These are phyloP conservation scores for Sporothrix phasma DNA, from an alignment of 2,329 filamentous ascomycete species.

Conservation along the genomic window DNA sequence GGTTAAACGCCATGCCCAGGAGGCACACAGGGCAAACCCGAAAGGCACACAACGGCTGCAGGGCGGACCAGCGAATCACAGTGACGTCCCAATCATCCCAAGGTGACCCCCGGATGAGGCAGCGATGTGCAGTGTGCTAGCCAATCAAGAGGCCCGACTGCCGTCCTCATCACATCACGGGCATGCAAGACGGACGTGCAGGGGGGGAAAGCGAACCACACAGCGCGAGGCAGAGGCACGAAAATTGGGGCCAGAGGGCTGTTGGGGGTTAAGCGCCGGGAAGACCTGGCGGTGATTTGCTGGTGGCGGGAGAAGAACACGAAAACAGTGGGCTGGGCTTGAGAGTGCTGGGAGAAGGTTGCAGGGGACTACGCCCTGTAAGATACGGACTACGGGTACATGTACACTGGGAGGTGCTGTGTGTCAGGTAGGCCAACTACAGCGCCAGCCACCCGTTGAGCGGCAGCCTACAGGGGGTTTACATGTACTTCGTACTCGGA, in stretches of 20 bases:
- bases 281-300: slow-evolving; percentile 3
- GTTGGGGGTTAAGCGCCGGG: slow-evolving; percentile 3
- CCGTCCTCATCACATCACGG: slow-evolving; percentile 12
- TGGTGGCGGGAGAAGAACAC: neutral
- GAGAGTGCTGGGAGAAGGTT: neutral
- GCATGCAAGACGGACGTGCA: slow-evolving; percentile 1
- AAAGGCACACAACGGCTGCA: neutral
- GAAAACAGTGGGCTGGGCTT: neutral
- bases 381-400: too few species aligned
- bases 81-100: neutral
- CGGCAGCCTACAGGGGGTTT: neutral
- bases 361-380: too few species aligned
- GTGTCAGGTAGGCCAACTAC: slow-evolving; percentile 2
- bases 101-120: neutral
- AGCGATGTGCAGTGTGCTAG: slow-evolving; percentile 9
- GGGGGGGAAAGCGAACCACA: neutral
- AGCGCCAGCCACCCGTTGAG: neutral
- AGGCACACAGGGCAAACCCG: neutral
- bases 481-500: too few species aligned
- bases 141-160: slow-evolving; percentile 12
- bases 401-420: too few species aligned
- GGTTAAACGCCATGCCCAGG: neutral
- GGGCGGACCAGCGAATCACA: neutral
- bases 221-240: neutral
- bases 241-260: neutral